Percentiles rank a stretch among this genome's conserved stretches.
Evolutionary conservation across 495 filamentous ascomycete species (phyloP).

Genomic region (Staphylotrichum longicolle): DNA sequence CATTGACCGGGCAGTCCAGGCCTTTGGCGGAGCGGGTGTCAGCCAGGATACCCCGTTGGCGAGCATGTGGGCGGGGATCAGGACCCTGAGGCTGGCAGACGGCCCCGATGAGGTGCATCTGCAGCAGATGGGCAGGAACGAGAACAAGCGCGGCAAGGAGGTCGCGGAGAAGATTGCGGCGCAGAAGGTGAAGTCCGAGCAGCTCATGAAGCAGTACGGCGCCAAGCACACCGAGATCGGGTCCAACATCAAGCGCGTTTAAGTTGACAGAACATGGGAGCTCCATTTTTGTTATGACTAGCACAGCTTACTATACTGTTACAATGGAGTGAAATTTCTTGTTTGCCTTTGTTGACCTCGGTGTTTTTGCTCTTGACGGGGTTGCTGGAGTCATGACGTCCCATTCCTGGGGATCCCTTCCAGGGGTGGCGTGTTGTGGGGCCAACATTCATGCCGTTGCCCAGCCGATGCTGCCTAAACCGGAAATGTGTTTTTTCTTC

Average conservation of each 20-base stretch:
- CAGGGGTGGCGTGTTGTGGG: slow-evolving; percentile 19
- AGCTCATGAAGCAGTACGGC: slow-evolving; percentile 61
- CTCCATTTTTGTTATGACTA: background rate
- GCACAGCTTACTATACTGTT: background rate
- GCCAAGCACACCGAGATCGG: slow-evolving; percentile 51
- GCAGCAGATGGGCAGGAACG: slow-evolving; percentile 82
- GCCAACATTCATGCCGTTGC: slow-evolving; percentile 28
- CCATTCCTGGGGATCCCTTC: slow-evolving; percentile 2
- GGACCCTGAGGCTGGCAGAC: slow-evolving; percentile 82
- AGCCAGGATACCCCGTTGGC: slow-evolving; percentile 89
- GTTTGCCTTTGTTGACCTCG: slow-evolving; percentile 7
- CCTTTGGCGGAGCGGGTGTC: slow-evolving; percentile 80
- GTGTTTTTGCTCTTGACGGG: too few species aligned
- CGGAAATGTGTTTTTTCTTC: slow-evolving; percentile 31
- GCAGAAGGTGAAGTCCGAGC: slow-evolving; percentile 63
- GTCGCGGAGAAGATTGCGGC: slow-evolving; percentile 60
- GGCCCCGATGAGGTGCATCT: slow-evolving; percentile 93
- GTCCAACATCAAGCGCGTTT: slow-evolving; percentile 43
- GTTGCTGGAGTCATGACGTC: slow-evolving; percentile 13
- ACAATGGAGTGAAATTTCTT: background rate
- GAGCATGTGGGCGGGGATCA: slow-evolving; percentile 77
- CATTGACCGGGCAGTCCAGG: slow-evolving; percentile 84
- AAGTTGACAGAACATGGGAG: too few species aligned
- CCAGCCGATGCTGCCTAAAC: slow-evolving; percentile 25
- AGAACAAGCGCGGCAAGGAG: slow-evolving; percentile 68